Base-by-base conservation (phyloP, 441 rosid genomes). In the Corymbia calophylla region DNA sequence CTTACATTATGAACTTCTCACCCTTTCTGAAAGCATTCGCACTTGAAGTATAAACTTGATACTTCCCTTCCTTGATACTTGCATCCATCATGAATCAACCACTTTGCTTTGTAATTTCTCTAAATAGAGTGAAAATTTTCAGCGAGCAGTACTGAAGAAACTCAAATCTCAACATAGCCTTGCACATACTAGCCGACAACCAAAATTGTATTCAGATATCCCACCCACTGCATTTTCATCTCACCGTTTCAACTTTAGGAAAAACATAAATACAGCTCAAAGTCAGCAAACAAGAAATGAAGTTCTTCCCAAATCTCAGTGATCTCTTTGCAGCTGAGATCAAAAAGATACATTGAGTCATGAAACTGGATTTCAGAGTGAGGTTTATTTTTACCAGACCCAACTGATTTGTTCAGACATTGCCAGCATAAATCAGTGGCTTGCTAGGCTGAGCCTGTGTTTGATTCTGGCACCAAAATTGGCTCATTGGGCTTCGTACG, bases 1-100 rank as follows among this genome's bases (percentile, higher is more conserved):
- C 44, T 39, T 39, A 39, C 44, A 39, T 39, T 39, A 89, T 27
- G 64, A 44, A 19, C 91, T 89, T 55, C 95, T 95, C 91, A 96
- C 99, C 99, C 97, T 93, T 97, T 97, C 86, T 97, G 97, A 90
- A 95, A 96, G 92, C 97, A 95, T 93, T 97, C 98, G 90, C 98
- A 95, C 88, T 96, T 97, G 91, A 97, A 96, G 89, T 94, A 97
- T 55, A 97, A 90, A 86, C 32, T 92, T 93, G n/a, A n/a, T 97
- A 97, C 86, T 94, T 93, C 90, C 91, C 91, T 82, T 25, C 87
- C 77, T 35, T 87, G 19, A 56, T 55, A 49, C 88, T 84, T 89
- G 62, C 87, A 47, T 92, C 95, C 95, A 93, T 95, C 80, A 86
- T 68, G 84, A 73, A 73, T 51, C 51, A 73, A 73, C 51, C n/a